Conservation (phyloP, 169 alveolate genomes). For the Fabrea salina region DNA sequence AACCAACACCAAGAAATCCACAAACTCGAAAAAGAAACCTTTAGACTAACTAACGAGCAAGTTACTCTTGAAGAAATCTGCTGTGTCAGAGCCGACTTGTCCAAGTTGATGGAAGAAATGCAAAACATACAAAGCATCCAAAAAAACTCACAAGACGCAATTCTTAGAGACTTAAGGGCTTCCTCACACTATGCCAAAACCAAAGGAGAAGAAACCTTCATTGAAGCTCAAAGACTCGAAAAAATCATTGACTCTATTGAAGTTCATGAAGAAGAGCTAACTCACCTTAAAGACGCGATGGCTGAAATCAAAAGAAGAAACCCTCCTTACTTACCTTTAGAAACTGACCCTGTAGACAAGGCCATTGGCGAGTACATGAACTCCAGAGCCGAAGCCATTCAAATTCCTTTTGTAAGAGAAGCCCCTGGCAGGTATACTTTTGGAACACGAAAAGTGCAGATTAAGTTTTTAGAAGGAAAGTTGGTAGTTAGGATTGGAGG, state of each 20-base stretch:
- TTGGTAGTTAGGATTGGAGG: conserved; percentile 28
- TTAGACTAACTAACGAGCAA: not conserved
- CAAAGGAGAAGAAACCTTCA: not conserved
- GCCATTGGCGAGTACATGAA: conserved; percentile 57
- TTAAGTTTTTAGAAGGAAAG: conserved; percentile 7
- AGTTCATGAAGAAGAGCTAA: not conserved
- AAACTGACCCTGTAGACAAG: conserved; percentile 55
- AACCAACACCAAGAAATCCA: conserved; percentile 9
- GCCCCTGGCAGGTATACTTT: conserved; percentile 23
- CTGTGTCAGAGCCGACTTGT: not conserved
- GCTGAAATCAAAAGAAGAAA: conserved; percentile 32
- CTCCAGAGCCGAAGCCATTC: conserved; percentile 3
- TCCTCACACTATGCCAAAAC: not conserved
- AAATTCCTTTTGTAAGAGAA: not conserved
- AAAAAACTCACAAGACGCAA: not conserved
- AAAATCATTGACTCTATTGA: not conserved
- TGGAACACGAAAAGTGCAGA: not conserved
- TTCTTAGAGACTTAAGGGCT: not conserved
- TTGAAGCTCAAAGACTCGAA: not conserved
- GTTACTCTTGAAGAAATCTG: not conserved
- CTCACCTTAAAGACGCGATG: not conserved
- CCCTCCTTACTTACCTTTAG: conserved; percentile 53
- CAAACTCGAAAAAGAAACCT: not conserved
- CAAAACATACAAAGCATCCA: not conserved
- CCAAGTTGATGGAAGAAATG: not conserved